phyloP scores from a whole-genome alignment of 345 rosid species.

The Erucastrum elatum region DNA sequence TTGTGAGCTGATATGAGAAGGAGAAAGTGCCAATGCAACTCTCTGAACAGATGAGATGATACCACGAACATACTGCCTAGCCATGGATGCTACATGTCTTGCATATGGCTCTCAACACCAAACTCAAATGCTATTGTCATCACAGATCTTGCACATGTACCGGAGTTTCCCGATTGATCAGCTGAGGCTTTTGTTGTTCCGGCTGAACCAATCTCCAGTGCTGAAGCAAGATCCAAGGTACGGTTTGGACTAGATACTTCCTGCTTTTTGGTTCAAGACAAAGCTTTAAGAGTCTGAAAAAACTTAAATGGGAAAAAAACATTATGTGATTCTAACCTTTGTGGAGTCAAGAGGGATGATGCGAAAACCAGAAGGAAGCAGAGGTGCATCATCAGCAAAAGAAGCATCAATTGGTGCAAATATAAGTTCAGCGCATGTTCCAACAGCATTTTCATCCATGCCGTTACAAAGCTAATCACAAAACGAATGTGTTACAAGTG shows the following conservation, averaged over 20 bases:
- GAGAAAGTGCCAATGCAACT: slow-evolving; percentile 79
- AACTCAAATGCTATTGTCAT: slow-evolving; percentile 98
- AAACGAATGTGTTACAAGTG: neutral
- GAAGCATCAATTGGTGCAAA: slow-evolving; percentile 98
- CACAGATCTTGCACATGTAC: slow-evolving; percentile 59
- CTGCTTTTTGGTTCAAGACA: no score
- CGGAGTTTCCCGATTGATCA: no score
- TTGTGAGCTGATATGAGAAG: no score
- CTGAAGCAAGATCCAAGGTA: no score
- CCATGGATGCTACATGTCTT: slow-evolving; percentile 96
- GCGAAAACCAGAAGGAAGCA: slow-evolving; percentile 97
- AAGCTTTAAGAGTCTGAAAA: neutral
- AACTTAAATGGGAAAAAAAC: neutral
- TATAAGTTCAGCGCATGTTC: slow-evolving; percentile 95
- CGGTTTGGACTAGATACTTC: no score
- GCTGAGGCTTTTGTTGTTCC: no score
- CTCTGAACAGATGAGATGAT: slow-evolving; percentile 95
- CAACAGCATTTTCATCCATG: slow-evolving; percentile 92
- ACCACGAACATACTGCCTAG: slow-evolving; percentile 90
- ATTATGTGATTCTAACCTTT: slow-evolving; percentile 53
- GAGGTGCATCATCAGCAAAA: slow-evolving; percentile 96
- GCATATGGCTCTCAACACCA: slow-evolving; percentile 96
- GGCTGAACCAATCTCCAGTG: no score
- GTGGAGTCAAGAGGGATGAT: slow-evolving; percentile 94
- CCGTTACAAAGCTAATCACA: slow-evolving; percentile 82